A percentile compares a stretch with the other conserved stretches of the same genome.
Evolutionary conservation across 441 rosid species (phyloP).

Genomic region (Flueggea neowawraea): DNA sequence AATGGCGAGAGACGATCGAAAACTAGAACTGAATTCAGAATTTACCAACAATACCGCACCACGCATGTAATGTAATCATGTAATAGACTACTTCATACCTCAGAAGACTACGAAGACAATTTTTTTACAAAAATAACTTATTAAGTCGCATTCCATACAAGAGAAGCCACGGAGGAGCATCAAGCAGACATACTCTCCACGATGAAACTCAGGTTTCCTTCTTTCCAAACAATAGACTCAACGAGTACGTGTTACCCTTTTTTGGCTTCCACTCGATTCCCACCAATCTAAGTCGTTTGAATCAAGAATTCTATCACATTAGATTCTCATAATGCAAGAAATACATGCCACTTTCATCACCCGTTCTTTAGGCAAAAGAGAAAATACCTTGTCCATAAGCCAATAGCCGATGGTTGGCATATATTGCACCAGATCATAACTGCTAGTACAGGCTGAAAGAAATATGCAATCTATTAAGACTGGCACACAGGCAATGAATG

Average conservation of each 20-base stretch:
- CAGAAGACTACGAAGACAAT: too few species aligned
- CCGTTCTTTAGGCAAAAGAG: background rate
- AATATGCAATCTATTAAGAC: constrained; percentile 2
- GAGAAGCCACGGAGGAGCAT: too few species aligned
- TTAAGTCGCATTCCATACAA: too few species aligned
- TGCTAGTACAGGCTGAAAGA: constrained; percentile 79
- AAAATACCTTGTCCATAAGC: constrained; percentile 94
- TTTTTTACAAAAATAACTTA: too few species aligned
- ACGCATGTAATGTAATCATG: too few species aligned
- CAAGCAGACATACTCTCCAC: too few species aligned
- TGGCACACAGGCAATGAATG: background rate
- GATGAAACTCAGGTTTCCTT: constrained; percentile 42
- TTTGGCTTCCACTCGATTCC: constrained; percentile 65
- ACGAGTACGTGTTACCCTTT: constrained; percentile 74
- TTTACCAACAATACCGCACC: too few species aligned
- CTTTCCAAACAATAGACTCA: constrained; percentile 65
- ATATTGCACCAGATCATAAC: constrained; percentile 89
- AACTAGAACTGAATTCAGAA: too few species aligned
- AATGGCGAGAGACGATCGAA: too few species aligned
- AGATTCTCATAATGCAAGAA: background rate
- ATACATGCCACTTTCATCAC: background rate
- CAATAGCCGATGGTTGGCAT: constrained; percentile 82
- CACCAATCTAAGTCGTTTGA: constrained; percentile 52
- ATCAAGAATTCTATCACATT: constrained; percentile 6
- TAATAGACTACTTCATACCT: too few species aligned